These are phyloP conservation scores for Ilyonectria destructans DNA, from an alignment of 2,329 filamentous ascomycete species.

Conservation along the genomic window DNA sequence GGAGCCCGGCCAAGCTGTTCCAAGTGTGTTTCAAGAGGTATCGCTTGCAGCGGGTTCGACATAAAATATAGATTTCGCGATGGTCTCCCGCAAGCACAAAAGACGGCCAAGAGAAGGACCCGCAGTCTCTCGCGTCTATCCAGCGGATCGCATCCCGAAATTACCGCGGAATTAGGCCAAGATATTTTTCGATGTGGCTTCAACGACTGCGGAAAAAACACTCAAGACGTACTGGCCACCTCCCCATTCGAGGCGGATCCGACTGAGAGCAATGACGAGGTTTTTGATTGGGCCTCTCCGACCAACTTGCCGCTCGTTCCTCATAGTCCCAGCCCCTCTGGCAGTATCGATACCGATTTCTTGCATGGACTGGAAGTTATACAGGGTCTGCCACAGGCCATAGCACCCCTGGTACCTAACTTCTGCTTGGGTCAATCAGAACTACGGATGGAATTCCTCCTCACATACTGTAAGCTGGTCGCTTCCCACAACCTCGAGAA, in stretches of 20 bases:
- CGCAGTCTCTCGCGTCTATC: not conserved
- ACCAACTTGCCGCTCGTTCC: not conserved
- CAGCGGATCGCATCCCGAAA: not conserved
- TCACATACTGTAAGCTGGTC: constrained; percentile 24
- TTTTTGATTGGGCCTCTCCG: not conserved
- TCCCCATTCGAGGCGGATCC: not conserved
- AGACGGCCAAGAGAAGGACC: not conserved
- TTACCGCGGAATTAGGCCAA: too few relatives aligned
- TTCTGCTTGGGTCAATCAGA: constrained; percentile 5
- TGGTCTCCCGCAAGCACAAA: constrained; percentile 4
- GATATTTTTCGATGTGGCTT: too few relatives aligned
- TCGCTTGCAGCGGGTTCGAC: constrained; percentile 26
- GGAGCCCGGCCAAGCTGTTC: constrained; percentile 17
- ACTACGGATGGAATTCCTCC: constrained; percentile 16
- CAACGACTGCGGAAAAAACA: not conserved
- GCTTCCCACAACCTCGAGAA: not conserved
- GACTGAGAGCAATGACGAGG: not conserved
- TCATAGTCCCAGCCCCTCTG: not conserved
- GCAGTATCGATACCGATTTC: not conserved
- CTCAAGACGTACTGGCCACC: not conserved
- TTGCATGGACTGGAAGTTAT: not conserved
- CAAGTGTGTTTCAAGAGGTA: constrained; percentile 18
- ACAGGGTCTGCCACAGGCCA: not conserved
- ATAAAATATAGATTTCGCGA: constrained; percentile 24
- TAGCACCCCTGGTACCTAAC: not conserved